These are phyloP conservation scores for Babjeviella inositovora DNA, from an alignment of 805 yeast genomes.

Conservation along the genomic window DNA sequence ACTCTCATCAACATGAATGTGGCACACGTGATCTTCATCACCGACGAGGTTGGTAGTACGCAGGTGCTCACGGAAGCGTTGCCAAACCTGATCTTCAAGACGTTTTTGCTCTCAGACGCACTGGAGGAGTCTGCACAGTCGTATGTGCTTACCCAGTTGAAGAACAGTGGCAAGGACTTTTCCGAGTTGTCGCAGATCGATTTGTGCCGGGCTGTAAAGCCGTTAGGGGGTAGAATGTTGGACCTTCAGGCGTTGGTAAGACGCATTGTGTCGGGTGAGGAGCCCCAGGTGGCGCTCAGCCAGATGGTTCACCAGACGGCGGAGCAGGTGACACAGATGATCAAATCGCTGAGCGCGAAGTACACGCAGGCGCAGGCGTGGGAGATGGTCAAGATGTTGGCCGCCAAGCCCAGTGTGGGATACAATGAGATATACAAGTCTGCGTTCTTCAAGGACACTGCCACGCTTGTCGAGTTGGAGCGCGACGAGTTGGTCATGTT, in stretches of 20 bases:
- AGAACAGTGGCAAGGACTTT: conserved; percentile 3
- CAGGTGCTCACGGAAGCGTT: conserved; percentile 54
- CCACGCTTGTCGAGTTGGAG: conserved; percentile 56
- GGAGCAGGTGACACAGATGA: conserved; percentile 73
- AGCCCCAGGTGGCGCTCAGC: conserved; percentile 55
- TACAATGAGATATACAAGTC: conserved; percentile 35
- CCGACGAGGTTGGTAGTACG: conserved; percentile 71
- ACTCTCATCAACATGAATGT: conserved; percentile 55
- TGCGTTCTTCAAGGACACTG: conserved; percentile 42
- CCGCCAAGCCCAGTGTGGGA: conserved; percentile 24
- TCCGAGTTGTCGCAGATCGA: no score
- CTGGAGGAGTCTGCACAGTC: conserved; percentile 49
- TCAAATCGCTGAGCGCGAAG: conserved; percentile 17
- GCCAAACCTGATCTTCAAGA: conserved; percentile 79
- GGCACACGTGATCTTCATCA: conserved; percentile 82
- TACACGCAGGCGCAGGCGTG: conserved; percentile 62
- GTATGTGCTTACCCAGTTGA: conserved; percentile 46
- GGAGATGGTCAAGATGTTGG: conserved; percentile 56
- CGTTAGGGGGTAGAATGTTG: conserved; percentile 89
- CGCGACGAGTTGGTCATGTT: conserved; percentile 62
- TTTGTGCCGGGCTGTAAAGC: conserved; percentile 45
- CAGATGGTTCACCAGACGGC: conserved; percentile 78
- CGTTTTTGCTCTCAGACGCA: conserved; percentile 69
- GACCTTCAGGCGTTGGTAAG: conserved; percentile 85
- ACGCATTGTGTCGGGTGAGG: conserved; percentile 78